Evolutionary conservation across 805 yeast genomes (phyloP), one percentile per base, ranked within the genome.

Genomic region (Kuraishia hungarica): DNA sequence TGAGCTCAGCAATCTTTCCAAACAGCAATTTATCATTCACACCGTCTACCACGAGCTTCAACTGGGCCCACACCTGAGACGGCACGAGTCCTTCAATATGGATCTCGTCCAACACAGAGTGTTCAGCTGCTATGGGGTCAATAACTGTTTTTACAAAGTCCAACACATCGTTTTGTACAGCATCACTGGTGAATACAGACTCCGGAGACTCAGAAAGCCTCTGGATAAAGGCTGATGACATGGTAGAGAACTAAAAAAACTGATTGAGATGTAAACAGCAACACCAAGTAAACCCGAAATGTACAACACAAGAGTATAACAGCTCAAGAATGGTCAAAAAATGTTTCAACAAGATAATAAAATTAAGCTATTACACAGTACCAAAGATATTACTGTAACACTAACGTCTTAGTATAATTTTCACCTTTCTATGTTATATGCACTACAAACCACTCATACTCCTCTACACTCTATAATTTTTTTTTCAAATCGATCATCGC

Each of bases 41-140:
- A 7, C 86, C 86, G 56, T 91, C 97, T 46, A 90, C 73, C 20
- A 93, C 85, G 72, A 93, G 79, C 68, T 88, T 89, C 1, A 89
- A 85, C 70, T 93, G 98, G 55, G 93, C 96, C 90, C 93, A 93
- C 0, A 94, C 91, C 66, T 93, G 98, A 47, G 86, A 80, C 23
- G 97, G 84, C 67, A 89, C 97, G 54, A 93, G 74, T 0, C 97
- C 98, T 52, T 91, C 96, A 15, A 87, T 78, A 61, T 86, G 82
- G 21, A 93, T 77, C 65, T 89, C 91, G 68, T 91, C 97, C 21
- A 93, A 74, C 5, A 87, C 86, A 0, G 94, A 80, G 54, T 70
- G 69, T 15, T 59, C 57, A 7, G 61, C 47, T 2, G 67, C 60
- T 39, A 86, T 72, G 3, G 87, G 86, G 63, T 86, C 90, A 54